Base-by-base conservation (phyloP, 2,329 filamentous ascomycete genomes). In the Dactylellina parvicollis region DNA sequence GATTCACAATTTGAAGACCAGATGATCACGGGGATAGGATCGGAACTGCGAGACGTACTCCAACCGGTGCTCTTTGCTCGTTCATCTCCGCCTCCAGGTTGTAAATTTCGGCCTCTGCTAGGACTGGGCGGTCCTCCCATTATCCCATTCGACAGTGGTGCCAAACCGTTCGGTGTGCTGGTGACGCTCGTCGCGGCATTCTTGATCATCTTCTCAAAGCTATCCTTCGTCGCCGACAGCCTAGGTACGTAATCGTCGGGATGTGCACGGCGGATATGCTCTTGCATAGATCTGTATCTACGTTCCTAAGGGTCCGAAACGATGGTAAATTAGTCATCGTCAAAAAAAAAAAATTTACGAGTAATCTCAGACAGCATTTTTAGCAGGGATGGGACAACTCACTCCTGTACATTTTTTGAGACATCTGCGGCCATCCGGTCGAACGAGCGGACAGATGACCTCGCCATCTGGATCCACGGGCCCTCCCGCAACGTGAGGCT, bases 191-290 rank as follows among this genome's bases (percentile, higher is more conserved):
- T 5, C 5, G 46, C 38, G 5, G 69, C 69, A 12, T 62, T 62
- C 26, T 60, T 40, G 81, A 98, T 92, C 95, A 98, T 98, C 81
- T 96, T 78, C 40, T 75, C 74, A 55, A 99, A 97, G 88, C 92
- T 97, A 83, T 98, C 94, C 82, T 97, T 94, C 78, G 94, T 99
- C 52, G 95, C 95, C 77, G 95, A 94, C 78, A 98, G 90, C 86
- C 98, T 97, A 54, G 95, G 89, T 78, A 99, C 96, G 83, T 98
- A 98, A 81, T 97, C 90, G 81, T 96, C 92, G 74, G 94, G 94
- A 81, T 99, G 95, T 77, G 95, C 94, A 81, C 95, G 90, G 79
- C 95, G 92, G 79, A 99, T 98, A 80, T 99, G 95, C 86, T 99
- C 95, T 83, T 98, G 95, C 92, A 99, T 98, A 75, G 94, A 98